These are phyloP conservation scores for Lablab purpureus DNA, from an alignment of 306 rosid species.

Conservation along the genomic window DNA sequence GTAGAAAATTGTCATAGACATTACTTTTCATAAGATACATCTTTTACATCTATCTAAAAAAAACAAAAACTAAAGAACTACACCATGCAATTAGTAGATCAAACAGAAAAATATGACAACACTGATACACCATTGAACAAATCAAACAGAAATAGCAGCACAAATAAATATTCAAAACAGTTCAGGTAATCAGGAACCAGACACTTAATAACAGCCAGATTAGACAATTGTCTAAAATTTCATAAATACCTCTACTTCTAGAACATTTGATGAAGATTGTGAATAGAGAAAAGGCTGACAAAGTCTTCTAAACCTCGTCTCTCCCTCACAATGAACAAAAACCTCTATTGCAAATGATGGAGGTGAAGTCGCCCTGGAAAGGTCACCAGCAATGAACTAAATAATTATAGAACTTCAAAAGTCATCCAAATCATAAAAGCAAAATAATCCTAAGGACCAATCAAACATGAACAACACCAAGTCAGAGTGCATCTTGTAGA, in stretches of 20 bases:
- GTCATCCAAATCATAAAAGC: conserved; percentile 28
- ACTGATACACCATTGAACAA: neutral
- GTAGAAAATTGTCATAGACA: conserved; percentile 23
- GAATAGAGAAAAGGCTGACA: conserved; percentile 98
- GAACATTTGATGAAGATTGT: conserved; percentile 93
- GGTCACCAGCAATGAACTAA: conserved; percentile 36
- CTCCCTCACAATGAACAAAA: conserved; percentile 98
- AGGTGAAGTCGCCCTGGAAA: conserved; percentile 93
- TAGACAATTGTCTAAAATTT: conserved; percentile 18
- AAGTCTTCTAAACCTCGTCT: conserved; percentile 97
- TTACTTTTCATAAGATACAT: neutral
- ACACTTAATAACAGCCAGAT: conserved; percentile 29
- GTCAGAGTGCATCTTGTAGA: neutral
- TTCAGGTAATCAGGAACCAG: conserved; percentile 40
- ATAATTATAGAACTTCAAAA: conserved; percentile 33
- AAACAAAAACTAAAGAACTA: conserved; percentile 12
- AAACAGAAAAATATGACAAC: neutral
- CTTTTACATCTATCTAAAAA: conserved; percentile 26
- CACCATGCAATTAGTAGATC: conserved; percentile 29
- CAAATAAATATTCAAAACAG: conserved; percentile 8
- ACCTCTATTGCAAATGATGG: conserved; percentile 98
- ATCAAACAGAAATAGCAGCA: conserved; percentile 23
- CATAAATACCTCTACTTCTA: conserved; percentile 93
- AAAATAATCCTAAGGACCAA: neutral
- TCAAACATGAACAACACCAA: conserved; percentile 7